Percentiles rank a stretch among this genome's conserved stretches.
These are phyloP conservation scores for Neopestalotiopsis sp. DNA, from an alignment of 2,329 filamentous ascomycete species.

Conservation along the genomic window DNA sequence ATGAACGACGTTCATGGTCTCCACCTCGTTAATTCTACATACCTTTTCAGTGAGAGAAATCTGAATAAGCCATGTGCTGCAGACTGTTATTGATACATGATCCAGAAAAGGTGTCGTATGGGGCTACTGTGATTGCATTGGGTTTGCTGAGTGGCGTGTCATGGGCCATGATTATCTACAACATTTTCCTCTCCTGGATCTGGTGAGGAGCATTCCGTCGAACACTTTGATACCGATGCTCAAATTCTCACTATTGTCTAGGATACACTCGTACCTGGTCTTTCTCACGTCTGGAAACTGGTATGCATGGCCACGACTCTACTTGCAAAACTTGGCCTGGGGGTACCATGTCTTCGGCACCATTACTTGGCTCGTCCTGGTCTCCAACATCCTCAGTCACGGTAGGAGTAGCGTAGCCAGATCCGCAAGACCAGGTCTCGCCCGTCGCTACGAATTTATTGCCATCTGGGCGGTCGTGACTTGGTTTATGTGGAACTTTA, in stretches of 20 bases:
- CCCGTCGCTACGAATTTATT: slow-evolving; percentile 51
- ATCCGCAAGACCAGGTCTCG: slow-evolving; percentile 43
- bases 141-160: slow-evolving; percentile 57
- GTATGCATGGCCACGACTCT: slow-evolving; percentile 56
- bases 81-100: slow-evolving; percentile 56
- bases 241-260: slow-evolving; percentile 18
- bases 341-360: slow-evolving; percentile 62
- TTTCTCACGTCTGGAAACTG: slow-evolving; percentile 51
- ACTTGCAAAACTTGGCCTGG: not conserved
- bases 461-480: slow-evolving; percentile 55
- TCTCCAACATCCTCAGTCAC: slow-evolving; percentile 47
- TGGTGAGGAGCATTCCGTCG: slow-evolving; percentile 39
- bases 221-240: slow-evolving; percentile 15
- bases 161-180: slow-evolving; percentile 61
- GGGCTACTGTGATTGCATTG: slow-evolving; percentile 49
- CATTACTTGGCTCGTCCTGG: slow-evolving; percentile 51
- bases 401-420: slow-evolving; percentile 42
- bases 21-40: too few species aligned
- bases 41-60: too few species aligned
- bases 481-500: slow-evolving; percentile 53
- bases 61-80: slow-evolving; percentile 43
- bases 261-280: slow-evolving; percentile 55
- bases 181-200: slow-evolving; percentile 54
- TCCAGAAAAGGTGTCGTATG: slow-evolving; percentile 53
- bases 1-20: too few species aligned